phyloP scores from a whole-genome alignment of 1,139 yeast species.

The Suhomyces choctaworum region DNA sequence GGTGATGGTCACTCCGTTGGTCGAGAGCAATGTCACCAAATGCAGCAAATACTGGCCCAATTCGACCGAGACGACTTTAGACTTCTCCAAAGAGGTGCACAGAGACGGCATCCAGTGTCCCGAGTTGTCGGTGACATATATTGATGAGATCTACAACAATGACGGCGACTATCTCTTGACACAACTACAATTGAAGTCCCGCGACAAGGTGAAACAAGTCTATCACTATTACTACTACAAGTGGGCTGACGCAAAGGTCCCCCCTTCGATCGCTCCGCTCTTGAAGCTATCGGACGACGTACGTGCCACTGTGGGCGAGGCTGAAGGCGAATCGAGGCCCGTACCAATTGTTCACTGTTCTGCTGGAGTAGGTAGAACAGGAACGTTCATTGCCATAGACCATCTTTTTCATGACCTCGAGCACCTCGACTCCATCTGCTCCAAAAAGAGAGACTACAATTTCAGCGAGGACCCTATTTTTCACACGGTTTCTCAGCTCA shows the following conservation, averaged over 20 bases:
- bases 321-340: slow-evolving; percentile 11
- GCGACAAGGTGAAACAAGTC: slow-evolving; percentile 36
- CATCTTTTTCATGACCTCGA: slow-evolving; percentile 40
- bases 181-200: slow-evolving; percentile 26
- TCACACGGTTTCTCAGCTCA: slow-evolving; percentile 42
- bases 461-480: slow-evolving; percentile 26
- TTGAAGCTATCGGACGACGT: slow-evolving; percentile 29
- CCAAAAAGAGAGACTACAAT: slow-evolving; percentile 10
- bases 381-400: slow-evolving; percentile 73
- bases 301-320: slow-evolving; percentile 7
- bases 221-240: slow-evolving; percentile 53
- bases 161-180: slow-evolving; percentile 33
- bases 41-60: slow-evolving; percentile 79
- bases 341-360: slow-evolving; percentile 68
- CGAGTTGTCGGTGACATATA: slow-evolving; percentile 22
- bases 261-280: slow-evolving; percentile 45
- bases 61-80: slow-evolving; percentile 18
- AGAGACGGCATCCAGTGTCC: slow-evolving; percentile 28
- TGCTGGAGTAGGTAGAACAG: slow-evolving; percentile 85
- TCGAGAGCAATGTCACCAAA: slow-evolving; percentile 59
- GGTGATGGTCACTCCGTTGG: slow-evolving; percentile 85
- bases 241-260: slow-evolving; percentile 60
- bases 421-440: slow-evolving; percentile 1
- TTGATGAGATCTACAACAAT: slow-evolving; percentile 19
- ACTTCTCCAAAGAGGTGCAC: slow-evolving; percentile 20